These are phyloP conservation scores for Fagopyrum esculentum DNA, from an alignment of 148 eudicot species.

Conservation along the genomic window DNA sequence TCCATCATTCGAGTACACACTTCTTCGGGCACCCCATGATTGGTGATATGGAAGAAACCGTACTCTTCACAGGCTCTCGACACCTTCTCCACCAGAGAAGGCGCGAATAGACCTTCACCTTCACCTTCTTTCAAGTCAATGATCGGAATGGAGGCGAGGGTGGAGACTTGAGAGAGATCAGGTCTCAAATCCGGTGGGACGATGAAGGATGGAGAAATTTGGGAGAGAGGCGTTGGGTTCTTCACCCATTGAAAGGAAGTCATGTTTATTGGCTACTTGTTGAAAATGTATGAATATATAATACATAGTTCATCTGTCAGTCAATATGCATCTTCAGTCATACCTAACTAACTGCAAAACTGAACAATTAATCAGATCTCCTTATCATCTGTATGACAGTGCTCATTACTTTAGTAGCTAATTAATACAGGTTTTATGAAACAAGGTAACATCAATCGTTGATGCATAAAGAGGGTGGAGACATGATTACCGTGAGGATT, in stretches of 20 bases:
- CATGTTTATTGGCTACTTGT: not conserved
- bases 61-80: no score
- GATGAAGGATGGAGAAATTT: slow-evolving; percentile 17
- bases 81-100: not conserved
- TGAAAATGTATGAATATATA: not conserved
- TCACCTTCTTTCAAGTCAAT: slow-evolving; percentile 13
- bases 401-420: no score
- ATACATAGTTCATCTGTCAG: not conserved
- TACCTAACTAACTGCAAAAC: no score
- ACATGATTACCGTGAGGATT: no score
- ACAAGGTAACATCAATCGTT: no score
- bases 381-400: no score
- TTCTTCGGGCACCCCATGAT: no score
- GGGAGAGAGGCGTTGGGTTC: slow-evolving; percentile 8
- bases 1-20: no score
- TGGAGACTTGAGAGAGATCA: slow-evolving; percentile 10
- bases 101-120: not conserved
- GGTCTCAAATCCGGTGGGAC: slow-evolving; percentile 26
- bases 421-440: no score
- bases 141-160: slow-evolving; percentile 17
- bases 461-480: no score
- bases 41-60: no score
- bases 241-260: slow-evolving; percentile 24
- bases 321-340: not conserved
- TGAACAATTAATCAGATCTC: no score